Percentiles rank a stretch among this genome's conserved stretches.
Evolutionary conservation across 331 rosid genomes (phyloP).

Genomic region (Quercus phellos): DNA sequence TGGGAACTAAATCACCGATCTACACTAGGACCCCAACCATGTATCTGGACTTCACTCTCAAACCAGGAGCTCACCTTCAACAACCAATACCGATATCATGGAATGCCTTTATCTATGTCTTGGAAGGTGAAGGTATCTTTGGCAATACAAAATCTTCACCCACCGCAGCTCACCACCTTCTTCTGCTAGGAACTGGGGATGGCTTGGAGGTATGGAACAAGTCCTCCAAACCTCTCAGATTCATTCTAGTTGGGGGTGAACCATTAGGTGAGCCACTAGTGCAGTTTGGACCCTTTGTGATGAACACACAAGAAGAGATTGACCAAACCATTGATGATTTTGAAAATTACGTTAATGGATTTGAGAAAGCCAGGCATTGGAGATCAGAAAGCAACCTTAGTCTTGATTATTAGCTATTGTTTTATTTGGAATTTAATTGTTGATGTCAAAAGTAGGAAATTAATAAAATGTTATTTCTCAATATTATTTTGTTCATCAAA

Average conservation of each 20-base stretch:
- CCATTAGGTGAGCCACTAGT: slow-evolving; percentile 71
- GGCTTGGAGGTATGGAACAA: slow-evolving; percentile 81
- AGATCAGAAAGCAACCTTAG: slow-evolving; percentile 36
- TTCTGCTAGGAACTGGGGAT: slow-evolving; percentile 76
- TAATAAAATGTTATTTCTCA: not conserved
- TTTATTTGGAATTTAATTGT: not conserved
- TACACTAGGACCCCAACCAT: slow-evolving; percentile 88
- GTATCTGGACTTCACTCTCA: slow-evolving; percentile 79
- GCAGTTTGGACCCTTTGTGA: slow-evolving; percentile 89
- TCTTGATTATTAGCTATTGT: slow-evolving; percentile 21
- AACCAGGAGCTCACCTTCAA: slow-evolving; percentile 61
- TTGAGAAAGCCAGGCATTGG: slow-evolving; percentile 92
- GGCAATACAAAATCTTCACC: slow-evolving; percentile 47
- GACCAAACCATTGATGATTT: slow-evolving; percentile 85
- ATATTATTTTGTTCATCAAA: not conserved
- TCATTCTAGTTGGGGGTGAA: slow-evolving; percentile 77
- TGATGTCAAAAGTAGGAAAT: not conserved
- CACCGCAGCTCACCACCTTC: slow-evolving; percentile 55
- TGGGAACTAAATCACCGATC: slow-evolving; percentile 75
- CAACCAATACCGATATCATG: slow-evolving; percentile 69
- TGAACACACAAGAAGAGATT: slow-evolving; percentile 86
- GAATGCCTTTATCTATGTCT: slow-evolving; percentile 77
- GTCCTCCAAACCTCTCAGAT: slow-evolving; percentile 61
- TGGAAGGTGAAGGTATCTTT: slow-evolving; percentile 85
- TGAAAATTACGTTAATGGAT: slow-evolving; percentile 73